A percentile compares a stretch with the other conserved stretches of the same genome.
Evolutionary conservation across 345 rosid genomes (phyloP).

Genomic region (Populus alba): DNA sequence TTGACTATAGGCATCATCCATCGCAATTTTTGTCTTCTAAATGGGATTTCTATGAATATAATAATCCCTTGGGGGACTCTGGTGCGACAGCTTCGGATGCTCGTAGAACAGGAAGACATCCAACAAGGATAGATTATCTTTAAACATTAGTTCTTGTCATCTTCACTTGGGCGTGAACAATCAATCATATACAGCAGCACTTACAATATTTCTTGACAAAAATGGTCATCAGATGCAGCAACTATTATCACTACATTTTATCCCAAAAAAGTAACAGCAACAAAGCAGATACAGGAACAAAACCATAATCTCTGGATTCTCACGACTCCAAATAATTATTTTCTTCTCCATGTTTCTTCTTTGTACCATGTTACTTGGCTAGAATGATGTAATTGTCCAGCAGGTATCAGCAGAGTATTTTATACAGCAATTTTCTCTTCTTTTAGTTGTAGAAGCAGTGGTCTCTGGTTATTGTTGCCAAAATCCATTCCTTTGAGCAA

Average conservation of each 20-base stretch:
- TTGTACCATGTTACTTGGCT: conserved; percentile 14
- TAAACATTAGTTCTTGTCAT: not conserved
- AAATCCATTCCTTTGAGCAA: conserved; percentile 43
- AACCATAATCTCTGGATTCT: not conserved
- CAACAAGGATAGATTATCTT: not conserved
- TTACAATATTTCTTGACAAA: not conserved
- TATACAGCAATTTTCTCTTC: conserved; percentile 62
- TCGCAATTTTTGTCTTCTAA: no score
- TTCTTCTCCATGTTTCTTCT: conserved; percentile 11
- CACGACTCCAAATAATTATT: not conserved
- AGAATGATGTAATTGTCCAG: not conserved
- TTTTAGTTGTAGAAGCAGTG: conserved; percentile 63
- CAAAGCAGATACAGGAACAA: not conserved
- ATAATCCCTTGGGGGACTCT: not conserved
- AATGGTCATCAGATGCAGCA: conserved; percentile 6
- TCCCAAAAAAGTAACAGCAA: not conserved
- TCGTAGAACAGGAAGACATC: not conserved
- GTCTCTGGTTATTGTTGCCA: conserved; percentile 48
- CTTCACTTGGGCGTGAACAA: not conserved
- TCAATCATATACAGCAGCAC: conserved; percentile 22
- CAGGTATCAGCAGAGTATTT: conserved; percentile 8
- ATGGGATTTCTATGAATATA: no score
- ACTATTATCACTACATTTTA: not conserved
- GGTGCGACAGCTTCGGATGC: not conserved
- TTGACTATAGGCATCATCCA: no score